These are phyloP conservation scores for Haematococcus sp. DNA, from an alignment of 139 green algal species.

Conservation along the genomic window DNA sequence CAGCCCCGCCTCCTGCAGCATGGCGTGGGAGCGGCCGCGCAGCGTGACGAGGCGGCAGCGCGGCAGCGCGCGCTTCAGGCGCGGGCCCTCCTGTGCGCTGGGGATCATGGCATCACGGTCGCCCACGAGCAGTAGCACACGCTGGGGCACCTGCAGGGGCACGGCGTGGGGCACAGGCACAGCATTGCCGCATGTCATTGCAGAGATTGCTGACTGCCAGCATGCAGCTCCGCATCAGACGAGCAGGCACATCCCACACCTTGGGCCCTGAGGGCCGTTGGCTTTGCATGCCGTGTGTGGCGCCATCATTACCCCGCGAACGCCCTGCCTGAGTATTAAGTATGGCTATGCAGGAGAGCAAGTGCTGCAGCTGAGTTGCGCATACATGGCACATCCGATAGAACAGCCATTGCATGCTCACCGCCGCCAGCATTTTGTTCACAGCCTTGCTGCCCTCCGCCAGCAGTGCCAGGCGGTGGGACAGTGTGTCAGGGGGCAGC, in stretches of 20 bases:
- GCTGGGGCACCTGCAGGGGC: slow-evolving; percentile 52
- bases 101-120: slow-evolving; percentile 57
- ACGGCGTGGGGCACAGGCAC: background rate
- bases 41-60: slow-evolving; percentile 36
- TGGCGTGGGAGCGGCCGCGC: slow-evolving; percentile 60
- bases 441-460: slow-evolving; percentile 55
- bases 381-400: background rate
- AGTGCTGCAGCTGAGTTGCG: background rate
- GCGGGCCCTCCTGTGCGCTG: slow-evolving; percentile 49
- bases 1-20: slow-evolving; percentile 79
- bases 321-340: too few relatives aligned
- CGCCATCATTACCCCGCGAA: too few relatives aligned
- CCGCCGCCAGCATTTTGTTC: slow-evolving; percentile 41
- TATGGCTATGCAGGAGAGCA: too few relatives aligned
- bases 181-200: too few relatives aligned
- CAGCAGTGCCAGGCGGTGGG: slow-evolving; percentile 77
- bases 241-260: too few relatives aligned
- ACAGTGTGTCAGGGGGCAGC: slow-evolving; percentile 70
- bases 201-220: too few relatives aligned
- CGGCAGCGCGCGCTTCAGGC: slow-evolving; percentile 51
- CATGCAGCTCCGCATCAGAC: too few relatives aligned
- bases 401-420: background rate
- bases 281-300: too few relatives aligned
- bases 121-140: slow-evolving; percentile 62
- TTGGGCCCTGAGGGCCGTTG: too few relatives aligned